A percentile compares a stretch with the other conserved stretches of the same genome.
These are phyloP conservation scores for Phialocephala subalpina DNA, from an alignment of 2,329 filamentous ascomycete species.

Conservation along the genomic window DNA sequence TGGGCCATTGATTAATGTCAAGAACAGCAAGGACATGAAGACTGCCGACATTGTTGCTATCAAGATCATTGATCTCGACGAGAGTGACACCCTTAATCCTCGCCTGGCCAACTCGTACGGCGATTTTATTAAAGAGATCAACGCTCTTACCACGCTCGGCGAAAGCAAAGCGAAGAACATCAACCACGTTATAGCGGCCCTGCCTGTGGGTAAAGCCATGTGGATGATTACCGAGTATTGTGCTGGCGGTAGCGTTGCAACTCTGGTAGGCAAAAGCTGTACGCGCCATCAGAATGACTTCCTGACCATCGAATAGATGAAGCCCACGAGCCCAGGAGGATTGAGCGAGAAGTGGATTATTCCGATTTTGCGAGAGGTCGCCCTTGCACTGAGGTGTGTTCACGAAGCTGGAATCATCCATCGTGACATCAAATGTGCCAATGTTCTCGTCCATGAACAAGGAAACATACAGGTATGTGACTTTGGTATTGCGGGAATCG, in stretches of 20 bases:
- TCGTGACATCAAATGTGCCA: slow-evolving; percentile 78
- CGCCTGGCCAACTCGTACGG: slow-evolving; percentile 72
- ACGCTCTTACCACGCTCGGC: slow-evolving; percentile 74
- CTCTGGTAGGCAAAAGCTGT: slow-evolving; percentile 57
- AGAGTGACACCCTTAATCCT: slow-evolving; percentile 72
- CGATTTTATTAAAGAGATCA: slow-evolving; percentile 74
- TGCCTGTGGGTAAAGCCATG: slow-evolving; percentile 79
- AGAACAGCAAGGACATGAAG: slow-evolving; percentile 42
- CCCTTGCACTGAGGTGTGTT: slow-evolving; percentile 72
- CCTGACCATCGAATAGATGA: slow-evolving; percentile 53
- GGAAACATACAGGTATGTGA: slow-evolving; percentile 84
- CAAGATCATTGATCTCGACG: slow-evolving; percentile 87
- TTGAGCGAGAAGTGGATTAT: slow-evolving; percentile 77
- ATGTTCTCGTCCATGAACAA: slow-evolving; percentile 80
- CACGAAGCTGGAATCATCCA: slow-evolving; percentile 75
- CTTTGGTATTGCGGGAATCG: slow-evolving; percentile 82
- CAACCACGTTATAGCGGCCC: slow-evolving; percentile 81
- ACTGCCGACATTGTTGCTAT: slow-evolving; percentile 68
- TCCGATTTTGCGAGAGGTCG: slow-evolving; percentile 71
- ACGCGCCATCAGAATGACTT: neutral
- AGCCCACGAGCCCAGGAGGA: slow-evolving; percentile 69
- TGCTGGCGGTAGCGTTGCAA: slow-evolving; percentile 83
- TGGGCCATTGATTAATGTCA: slow-evolving; percentile 18
- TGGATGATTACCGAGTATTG: slow-evolving; percentile 93
- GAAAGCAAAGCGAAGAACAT: slow-evolving; percentile 80